Evolutionary conservation across 495 filamentous ascomycete genomes (phyloP).

Genomic region (Aspergillus bridgeri): DNA sequence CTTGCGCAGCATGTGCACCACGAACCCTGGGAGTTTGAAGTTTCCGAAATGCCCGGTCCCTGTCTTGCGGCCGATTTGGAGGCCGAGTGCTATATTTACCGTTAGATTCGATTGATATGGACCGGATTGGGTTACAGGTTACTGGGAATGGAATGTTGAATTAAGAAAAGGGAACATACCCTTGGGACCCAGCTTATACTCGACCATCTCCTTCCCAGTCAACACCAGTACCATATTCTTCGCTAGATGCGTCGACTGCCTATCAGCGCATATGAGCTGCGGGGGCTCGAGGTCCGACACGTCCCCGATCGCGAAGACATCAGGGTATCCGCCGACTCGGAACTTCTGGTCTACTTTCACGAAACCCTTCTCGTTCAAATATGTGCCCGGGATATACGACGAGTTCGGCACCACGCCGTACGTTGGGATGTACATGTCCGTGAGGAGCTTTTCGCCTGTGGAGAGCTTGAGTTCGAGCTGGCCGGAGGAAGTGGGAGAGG

Average conservation of each 20-base stretch:
- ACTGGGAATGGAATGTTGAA: background rate
- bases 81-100: background rate
- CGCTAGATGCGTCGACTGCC: background rate
- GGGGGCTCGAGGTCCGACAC: background rate
- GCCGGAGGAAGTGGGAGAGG: background rate
- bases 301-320: background rate
- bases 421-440: background rate
- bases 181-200: background rate
- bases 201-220: background rate
- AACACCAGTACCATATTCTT: background rate
- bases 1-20: background rate
- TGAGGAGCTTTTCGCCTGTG: background rate
- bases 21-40: background rate
- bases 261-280: background rate
- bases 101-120: too few species aligned
- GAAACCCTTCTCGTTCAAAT: background rate
- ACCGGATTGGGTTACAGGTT: too few species aligned
- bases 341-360: background rate
- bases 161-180: background rate
- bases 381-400: background rate
- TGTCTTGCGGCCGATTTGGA: background rate
- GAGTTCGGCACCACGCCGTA: background rate
- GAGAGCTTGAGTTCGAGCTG: background rate
- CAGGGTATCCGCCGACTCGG: background rate
- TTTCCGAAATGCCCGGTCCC: background rate